phyloP scores from a whole-genome alignment of 768 basidiomycete genomes.

The Trametopsis cervina region DNA sequence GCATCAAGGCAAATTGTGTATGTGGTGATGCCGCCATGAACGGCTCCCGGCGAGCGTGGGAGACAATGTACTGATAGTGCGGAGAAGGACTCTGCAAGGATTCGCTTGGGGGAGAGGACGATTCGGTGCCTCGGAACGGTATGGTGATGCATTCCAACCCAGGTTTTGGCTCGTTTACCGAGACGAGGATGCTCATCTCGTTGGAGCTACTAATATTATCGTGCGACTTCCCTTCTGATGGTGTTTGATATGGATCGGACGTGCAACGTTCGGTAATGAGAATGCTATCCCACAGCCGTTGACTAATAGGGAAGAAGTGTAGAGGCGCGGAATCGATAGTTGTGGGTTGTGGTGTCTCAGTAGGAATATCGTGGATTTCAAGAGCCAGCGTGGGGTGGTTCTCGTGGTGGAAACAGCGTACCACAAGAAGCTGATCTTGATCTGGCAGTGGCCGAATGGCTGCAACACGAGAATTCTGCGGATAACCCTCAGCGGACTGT shows the following conservation, averaged over 20 bases:
- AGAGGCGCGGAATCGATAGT: not conserved
- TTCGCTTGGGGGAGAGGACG: not conserved
- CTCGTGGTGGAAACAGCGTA: not conserved
- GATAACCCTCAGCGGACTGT: not conserved
- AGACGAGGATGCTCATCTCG: not conserved
- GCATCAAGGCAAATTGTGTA: not conserved
- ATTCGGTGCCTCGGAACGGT: not conserved
- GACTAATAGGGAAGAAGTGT: not conserved
- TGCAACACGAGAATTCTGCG: not conserved
- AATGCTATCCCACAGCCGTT: not conserved
- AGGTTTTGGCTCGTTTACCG: not conserved
- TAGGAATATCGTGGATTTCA: not conserved
- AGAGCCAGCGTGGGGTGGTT: not conserved
- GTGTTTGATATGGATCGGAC: too few relatives aligned
- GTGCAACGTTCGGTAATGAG: not conserved
- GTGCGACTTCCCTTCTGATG: not conserved
- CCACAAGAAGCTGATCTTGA: slow-evolving; percentile 6
- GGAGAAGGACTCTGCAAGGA: not conserved
- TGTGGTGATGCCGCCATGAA: not conserved
- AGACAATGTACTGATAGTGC: not conserved
- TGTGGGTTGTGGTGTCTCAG: not conserved
- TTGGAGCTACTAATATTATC: not conserved
- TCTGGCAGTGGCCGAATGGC: slow-evolving; percentile 9
- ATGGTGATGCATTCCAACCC: not conserved
- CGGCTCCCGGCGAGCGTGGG: not conserved